Conservation (phyloP, 192 early-diverging fungal species). For the Coemansia sp. region DNA sequence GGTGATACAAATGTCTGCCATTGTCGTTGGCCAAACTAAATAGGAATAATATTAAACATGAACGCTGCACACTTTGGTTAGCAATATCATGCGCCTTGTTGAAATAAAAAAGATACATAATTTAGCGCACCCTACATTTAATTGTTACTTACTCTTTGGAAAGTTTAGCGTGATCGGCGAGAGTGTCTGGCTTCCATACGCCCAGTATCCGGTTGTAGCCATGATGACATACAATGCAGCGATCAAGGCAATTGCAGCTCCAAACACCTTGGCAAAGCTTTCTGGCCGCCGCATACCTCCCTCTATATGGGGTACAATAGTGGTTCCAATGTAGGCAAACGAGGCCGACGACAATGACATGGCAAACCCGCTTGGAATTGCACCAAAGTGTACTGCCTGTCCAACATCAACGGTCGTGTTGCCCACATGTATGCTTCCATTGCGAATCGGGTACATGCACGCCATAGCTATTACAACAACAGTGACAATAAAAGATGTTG, state of each 20-base stretch:
- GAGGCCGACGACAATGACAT: slow-evolving; percentile 64
- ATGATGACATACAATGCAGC: slow-evolving; percentile 66
- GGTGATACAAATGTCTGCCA: slow-evolving; percentile 68
- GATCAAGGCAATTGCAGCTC: slow-evolving; percentile 56
- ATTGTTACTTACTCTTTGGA: slow-evolving; percentile 50
- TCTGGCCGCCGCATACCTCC: slow-evolving; percentile 67
- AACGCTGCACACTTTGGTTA: background rate
- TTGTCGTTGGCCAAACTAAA: slow-evolving; percentile 56
- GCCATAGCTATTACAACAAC: slow-evolving; percentile 59
- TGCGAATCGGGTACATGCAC: slow-evolving; percentile 33
- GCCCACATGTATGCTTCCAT: slow-evolving; percentile 28
- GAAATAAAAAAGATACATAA: background rate
- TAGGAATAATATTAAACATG: slow-evolving; percentile 17
- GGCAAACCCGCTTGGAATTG: slow-evolving; percentile 54
- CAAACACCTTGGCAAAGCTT: slow-evolving; percentile 60
- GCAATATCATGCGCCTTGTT: background rate
- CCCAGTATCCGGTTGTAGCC: slow-evolving; percentile 66
- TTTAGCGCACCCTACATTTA: background rate
- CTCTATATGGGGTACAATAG: slow-evolving; percentile 76
- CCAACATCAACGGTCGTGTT: slow-evolving; percentile 16
- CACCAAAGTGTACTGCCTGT: slow-evolving; percentile 16
- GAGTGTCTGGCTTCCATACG: slow-evolving; percentile 61
- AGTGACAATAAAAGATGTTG: slow-evolving; percentile 63
- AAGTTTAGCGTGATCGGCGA: slow-evolving; percentile 69
- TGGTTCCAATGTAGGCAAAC: slow-evolving; percentile 71